These are phyloP conservation scores for Euphorbia tirucalli DNA, from an alignment of 345 rosid genomes.

Conservation along the genomic window DNA sequence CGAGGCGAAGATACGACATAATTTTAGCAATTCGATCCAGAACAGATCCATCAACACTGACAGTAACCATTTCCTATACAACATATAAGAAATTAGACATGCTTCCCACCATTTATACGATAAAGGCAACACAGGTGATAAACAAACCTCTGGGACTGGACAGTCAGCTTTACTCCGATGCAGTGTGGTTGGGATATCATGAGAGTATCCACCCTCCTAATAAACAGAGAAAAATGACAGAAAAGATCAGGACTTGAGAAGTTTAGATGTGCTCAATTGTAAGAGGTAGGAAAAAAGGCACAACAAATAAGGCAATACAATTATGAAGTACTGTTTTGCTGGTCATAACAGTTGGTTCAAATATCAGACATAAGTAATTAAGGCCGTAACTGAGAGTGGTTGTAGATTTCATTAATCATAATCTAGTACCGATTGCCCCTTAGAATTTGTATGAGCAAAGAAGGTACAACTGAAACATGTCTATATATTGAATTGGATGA, in stretches of 20 bases:
- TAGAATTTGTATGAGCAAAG: not conserved
- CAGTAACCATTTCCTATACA: conserved; percentile 86
- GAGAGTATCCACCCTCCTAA: conserved; percentile 82
- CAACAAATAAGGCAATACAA: not conserved
- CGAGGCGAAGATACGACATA: conserved; percentile 96
- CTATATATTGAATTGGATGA: not conserved
- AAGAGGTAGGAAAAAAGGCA: not conserved
- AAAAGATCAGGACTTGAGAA: not conserved
- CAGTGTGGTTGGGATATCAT: conserved; percentile 97
- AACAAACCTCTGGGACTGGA: conserved; percentile 79
- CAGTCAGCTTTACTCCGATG: conserved; percentile 97
- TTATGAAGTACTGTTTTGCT: not conserved
- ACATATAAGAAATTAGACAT: conserved; percentile 13
- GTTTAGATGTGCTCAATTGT: not conserved
- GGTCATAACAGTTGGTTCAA: not conserved
- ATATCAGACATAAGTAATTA: not conserved
- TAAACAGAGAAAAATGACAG: not conserved
- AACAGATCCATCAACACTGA: conserved; percentile 90
- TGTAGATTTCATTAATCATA: not conserved
- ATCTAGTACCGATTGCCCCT: not conserved
- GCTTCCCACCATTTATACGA: not conserved
- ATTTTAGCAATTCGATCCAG: conserved; percentile 95
- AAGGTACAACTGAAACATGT: not conserved
- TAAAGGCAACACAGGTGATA: not conserved
- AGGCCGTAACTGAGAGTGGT: not conserved